Base-by-base conservation (phyloP, 2,329 filamentous ascomycete species). In the Tolypocladium ophioglossoides region DNA sequence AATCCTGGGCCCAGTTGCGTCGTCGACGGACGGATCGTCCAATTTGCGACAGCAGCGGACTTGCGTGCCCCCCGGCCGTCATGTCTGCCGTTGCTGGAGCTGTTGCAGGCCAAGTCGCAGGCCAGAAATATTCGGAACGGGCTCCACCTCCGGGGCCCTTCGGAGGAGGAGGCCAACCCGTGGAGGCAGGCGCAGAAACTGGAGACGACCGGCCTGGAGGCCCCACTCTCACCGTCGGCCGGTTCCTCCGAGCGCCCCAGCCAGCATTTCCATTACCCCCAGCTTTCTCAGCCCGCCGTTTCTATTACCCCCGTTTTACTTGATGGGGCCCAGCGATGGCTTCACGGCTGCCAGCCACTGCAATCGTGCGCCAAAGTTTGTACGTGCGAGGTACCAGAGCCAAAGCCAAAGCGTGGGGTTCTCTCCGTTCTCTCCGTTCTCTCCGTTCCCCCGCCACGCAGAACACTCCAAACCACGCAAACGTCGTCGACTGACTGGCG, bases 291-390 rank as follows among this genome's bases (percentile, higher is more conserved):
- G 53, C 55, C 53, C 55, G 55, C 55, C 54, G 61, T 67, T 67
- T 67, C 59, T 50, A 66, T 68, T 70, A 70, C 68, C 66, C 66
- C 66, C 66, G 62, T 62, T 64, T 70, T 71, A 71, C 69, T 64
- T 70, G 64, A 70, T 70, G 51, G 47, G 50, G 16, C 22, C 37
- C 50, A 41, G 27, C 39, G n/a, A 22, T 12, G 39, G 39, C 39
- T 14, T 41, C n/a, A n/a, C 39, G n/a, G 6, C 24, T 24, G n/a
- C 41, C 24, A 47, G 44, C 44, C 44, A 30, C 44, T 2, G 24
- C 27, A 32, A 32, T 20, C 44, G 32, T n/a, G 41, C 41, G 41
- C 22, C 24, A n/a, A 18, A 30, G 14, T 18, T 32, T 30, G 44
- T 32, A 47, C 20, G 18, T 12, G 44, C 44, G 14, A 47, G 16